Evolutionary conservation across 2,329 filamentous ascomycete species (phyloP), one percentile per base, ranked within the genome.

Genomic region (Ascochyta fabae): DNA sequence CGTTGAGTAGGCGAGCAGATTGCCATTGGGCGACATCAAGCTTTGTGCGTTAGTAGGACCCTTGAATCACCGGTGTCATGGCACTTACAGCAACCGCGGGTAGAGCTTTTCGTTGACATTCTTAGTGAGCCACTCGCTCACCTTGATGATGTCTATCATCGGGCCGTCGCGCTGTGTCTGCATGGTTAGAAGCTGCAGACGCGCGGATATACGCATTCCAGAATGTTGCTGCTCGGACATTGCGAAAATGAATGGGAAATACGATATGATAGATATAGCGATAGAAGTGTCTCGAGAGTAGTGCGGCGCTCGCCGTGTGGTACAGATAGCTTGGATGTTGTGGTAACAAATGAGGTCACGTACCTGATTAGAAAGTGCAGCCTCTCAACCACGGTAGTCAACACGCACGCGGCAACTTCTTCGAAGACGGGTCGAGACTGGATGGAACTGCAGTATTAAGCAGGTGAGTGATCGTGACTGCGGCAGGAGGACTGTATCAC

Each of bases 21-120:
- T 81, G 58, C 80, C 80, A 61, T 81, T 82, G 22, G 79, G 78
- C 27, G 80, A 81, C 77, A 81, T 83, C 50, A 82, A 68, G 58
- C 77, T 79, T 50, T 13, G 42, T 40, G 15, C 6, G 40, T 68
- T 35, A 68, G 60, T 40, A 6, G n/a, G 33, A 12, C 43, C 6
- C 12, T 16, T 13, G 10, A 19, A n/a, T 16, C 38, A 6, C 13
- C 34, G 23, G 22, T 34, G n/a, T 9, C 5, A 10, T 34, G 5
- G 3, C 31, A 71, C 75, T 66, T 64, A 77, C 75, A 76, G 78
- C 67, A 79, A 78, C 33, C 75, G 74, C 24, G 76, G 76, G 63
- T 77, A 80, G 10, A 80, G 71, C 40, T 75, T 69, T 36, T 75
- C 70, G 57, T 80, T 76, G 51, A 74, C 75, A 64, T 81, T 80